These are phyloP conservation scores for Hordeum vulgare DNA, from an alignment of 176 grass and related monocot genomes.

Conservation along the genomic window MorexV3_pseudomolecules_assembly NC_058522.1:541279593-541280092, in stretches of 20 bases:
- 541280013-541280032: neutral
- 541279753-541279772: neutral
- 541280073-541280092: neutral
- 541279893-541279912: neutral
- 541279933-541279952: slow-evolving; percentile 8
- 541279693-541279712: neutral
- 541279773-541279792: slow-evolving; percentile 13
- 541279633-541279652: neutral
- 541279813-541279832: slow-evolving; percentile 19
- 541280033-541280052: neutral
- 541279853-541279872: slow-evolving; percentile 10
- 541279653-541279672: slow-evolving; percentile 36
- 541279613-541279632: slow-evolving; percentile 11
- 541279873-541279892: neutral
- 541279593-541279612: slow-evolving; percentile 20
- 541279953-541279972: slow-evolving; percentile 25
- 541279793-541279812: neutral
- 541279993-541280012: neutral
- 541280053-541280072: neutral
- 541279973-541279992: slow-evolving; percentile 10
- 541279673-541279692: slow-evolving; percentile 32
- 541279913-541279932: slow-evolving; percentile 16
- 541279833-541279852: slow-evolving; percentile 39
- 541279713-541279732: neutral
- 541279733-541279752: slow-evolving; percentile 1